Base-by-base conservation (phyloP, 1,284 basidiomycete genomes). In the Papiliotrema nemorosa region DNA sequence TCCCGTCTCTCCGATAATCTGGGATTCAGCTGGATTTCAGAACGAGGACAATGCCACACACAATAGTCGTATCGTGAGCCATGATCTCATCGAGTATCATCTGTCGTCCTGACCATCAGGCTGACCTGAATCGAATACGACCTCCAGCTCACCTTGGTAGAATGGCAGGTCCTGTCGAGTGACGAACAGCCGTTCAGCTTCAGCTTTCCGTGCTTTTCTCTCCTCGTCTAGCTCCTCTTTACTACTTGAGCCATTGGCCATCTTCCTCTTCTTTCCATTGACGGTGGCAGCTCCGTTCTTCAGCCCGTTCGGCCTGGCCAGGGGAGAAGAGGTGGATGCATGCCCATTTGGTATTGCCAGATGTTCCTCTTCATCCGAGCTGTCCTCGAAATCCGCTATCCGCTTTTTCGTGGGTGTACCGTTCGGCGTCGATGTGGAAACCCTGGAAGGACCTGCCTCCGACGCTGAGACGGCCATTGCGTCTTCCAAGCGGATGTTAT, bases 1-100 rank as follows among this genome's bases (percentile, higher is more conserved):
- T 33, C 94, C 96, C 0, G 94, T 98, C 76, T 98, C 94, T 47
- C 93, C 94, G 16, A 98, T 79, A 22, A 98, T 80, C 72, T 74
- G 33, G 16, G 9, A n/a, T 14, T 36, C 16, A 44, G 35, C 27
- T 18, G n/a, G 35, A 14, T 33, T 31, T 29, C 44, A 14, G 10
- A 18, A n/a, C 21, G 20, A 21, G 9, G 6, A 34, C 10, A n/a
- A 5, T 18, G 18, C 7, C 31, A 33, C 70, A 49, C 50, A 73
- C 73, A 45, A 98, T 84, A 1, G 88, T 87, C 3, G 96, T 90
- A 69, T 96, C 88, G 72, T 94, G 84, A 40, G 81, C 77, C 38
- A 80, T 75, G 45, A 94, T 84, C 66, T 85, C 83, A 49, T 84
- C 78, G 26, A 92, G 74, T 26, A 96, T 81, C 34, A 84, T 82